Percentiles rank a stretch among this genome's conserved stretches.
Evolutionary conservation across 1,284 basidiomycete genomes (phyloP).

Genomic region (Marasmius tenuissimus): DNA sequence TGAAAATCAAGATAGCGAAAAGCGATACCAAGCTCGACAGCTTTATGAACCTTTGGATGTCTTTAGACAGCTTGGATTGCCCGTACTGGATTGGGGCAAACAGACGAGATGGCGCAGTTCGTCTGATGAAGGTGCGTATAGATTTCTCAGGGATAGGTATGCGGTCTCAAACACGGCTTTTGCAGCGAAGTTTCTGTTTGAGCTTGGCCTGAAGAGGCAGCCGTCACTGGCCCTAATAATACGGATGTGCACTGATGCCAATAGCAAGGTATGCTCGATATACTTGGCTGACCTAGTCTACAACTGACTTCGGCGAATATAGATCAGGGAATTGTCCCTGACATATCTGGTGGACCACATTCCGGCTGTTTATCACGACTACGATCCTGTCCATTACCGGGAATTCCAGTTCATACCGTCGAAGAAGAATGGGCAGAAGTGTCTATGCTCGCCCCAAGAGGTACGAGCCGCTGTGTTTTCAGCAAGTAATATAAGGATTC

Average conservation of each 20-base stretch:
- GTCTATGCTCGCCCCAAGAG: conserved; percentile 68
- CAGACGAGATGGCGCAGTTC: conserved; percentile 74
- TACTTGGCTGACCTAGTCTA: neutral
- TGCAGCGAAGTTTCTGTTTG: conserved; percentile 81
- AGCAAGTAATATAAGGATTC: neutral
- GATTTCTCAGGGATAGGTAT: neutral
- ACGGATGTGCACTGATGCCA: conserved; percentile 42
- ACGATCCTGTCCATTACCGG: conserved; percentile 53
- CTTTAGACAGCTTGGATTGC: conserved; percentile 75
- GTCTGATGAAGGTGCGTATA: conserved; percentile 78
- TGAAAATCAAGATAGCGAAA: conserved; percentile 42
- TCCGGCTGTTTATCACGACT: conserved; percentile 61
- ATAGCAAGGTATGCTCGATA: conserved; percentile 34
- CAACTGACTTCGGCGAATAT: neutral
- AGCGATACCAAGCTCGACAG: conserved; percentile 63
- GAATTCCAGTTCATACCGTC: conserved; percentile 83
- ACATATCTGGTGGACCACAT: conserved; percentile 81
- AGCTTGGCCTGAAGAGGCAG: conserved; percentile 73
- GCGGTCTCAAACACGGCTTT: neutral
- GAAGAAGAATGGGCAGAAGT: conserved; percentile 46
- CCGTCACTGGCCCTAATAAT: conserved; percentile 58
- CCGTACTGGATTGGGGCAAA: conserved; percentile 86
- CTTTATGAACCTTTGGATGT: conserved; percentile 85
- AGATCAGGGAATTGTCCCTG: conserved; percentile 59
- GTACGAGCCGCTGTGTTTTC: conserved; percentile 35